Percentiles rank a stretch among this genome's conserved stretches.
Conservation (phyloP, 2,329 filamentous ascomycete genomes). For the Nannizzia gypsea region DNA sequence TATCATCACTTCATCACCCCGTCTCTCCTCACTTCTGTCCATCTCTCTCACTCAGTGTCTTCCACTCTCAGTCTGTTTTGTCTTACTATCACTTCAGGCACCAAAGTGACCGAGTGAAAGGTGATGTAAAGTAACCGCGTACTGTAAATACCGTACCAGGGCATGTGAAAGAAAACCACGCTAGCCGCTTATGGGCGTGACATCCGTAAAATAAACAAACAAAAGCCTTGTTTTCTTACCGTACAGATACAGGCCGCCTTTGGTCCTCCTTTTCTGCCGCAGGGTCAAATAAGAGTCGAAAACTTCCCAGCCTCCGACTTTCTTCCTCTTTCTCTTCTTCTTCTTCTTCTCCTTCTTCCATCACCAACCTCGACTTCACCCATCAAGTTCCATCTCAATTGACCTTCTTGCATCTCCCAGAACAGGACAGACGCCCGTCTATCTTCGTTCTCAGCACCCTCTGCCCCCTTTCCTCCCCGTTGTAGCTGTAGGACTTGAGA, state of each 20-base stretch:
- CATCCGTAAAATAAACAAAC: not conserved
- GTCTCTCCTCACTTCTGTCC: not conserved
- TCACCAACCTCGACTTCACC: constrained; percentile 12
- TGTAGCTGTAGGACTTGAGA: constrained; percentile 18
- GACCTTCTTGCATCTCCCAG: constrained; percentile 2
- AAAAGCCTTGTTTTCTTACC: not conserved
- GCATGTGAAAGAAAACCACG: not conserved
- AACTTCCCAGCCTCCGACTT: constrained; percentile 7
- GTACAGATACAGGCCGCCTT: constrained; percentile 6
- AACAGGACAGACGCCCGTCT: not conserved
- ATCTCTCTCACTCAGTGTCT: too few species aligned
- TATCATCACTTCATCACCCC: not conserved
- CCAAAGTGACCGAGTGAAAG: too few species aligned
- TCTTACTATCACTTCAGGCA: too few species aligned
- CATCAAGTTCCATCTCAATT: not conserved
- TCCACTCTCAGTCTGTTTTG: too few species aligned
- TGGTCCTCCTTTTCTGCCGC: constrained; percentile 12
- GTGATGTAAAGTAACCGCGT: too few species aligned
- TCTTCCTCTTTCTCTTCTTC: constrained; percentile 16
- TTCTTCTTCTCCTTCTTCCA: constrained; percentile 16
- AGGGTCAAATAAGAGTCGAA: too few species aligned
- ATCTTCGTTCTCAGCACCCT: constrained; percentile 5
- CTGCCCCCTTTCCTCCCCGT: constrained; percentile 10
- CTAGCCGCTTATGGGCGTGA: not conserved
- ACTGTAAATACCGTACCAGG: not conserved